Evolutionary conservation across 179 eudicot genomes (phyloP).

Genomic region (Amaranthus tricolor): DNA sequence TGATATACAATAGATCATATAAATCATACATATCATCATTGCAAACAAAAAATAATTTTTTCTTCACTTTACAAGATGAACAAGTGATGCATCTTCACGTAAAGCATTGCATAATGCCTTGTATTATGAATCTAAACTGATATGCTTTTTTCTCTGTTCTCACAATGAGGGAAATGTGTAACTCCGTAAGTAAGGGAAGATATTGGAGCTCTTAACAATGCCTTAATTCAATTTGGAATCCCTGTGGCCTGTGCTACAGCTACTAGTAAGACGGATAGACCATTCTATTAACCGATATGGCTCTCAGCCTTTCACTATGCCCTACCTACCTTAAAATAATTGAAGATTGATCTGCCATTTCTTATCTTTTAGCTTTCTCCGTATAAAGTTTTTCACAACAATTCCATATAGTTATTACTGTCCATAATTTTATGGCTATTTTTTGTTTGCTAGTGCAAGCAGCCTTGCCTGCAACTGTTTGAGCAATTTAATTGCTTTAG

Average conservation of each 20-base stretch:
- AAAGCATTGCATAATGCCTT: neutral
- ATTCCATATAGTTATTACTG: neutral
- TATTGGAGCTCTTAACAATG: neutral
- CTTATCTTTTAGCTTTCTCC: neutral
- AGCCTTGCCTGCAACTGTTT: neutral
- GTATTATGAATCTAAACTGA: neutral
- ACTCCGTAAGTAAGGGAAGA: neutral
- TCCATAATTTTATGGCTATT: neutral
- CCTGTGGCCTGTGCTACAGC: neutral
- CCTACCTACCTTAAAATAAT: neutral
- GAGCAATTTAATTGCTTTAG: neutral
- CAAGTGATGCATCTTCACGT: conserved; percentile 2
- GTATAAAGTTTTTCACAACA: too few relatives aligned
- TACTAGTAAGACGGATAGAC: neutral
- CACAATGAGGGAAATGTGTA: neutral
- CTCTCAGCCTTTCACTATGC: neutral
- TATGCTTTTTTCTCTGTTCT: neutral
- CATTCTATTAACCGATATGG: neutral
- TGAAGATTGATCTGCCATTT: neutral
- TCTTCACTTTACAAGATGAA: neutral
- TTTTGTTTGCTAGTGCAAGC: neutral
- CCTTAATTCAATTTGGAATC: neutral
- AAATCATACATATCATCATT: neutral
- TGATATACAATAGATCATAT: neutral
- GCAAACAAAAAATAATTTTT: neutral